Evolutionary conservation across 2,329 filamentous ascomycete species (phyloP), one percentile per base, ranked within the genome.

Genomic region (Metarhizium humberi): DNA sequence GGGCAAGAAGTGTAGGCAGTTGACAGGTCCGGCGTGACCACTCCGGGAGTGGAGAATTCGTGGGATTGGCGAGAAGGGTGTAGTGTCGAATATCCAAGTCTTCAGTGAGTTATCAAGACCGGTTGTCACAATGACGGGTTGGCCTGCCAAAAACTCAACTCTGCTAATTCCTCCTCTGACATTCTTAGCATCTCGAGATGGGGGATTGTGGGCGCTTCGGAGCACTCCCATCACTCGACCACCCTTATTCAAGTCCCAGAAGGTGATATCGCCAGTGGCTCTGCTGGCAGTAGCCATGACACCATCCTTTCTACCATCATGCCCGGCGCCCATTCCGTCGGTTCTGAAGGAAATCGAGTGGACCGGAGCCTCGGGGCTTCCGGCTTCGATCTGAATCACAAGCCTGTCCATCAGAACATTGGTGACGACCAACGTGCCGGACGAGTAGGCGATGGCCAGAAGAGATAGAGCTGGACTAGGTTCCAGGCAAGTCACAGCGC

Each of bases 51-150:
- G 94, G 34, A 99, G 75, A 30, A 90, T 87, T 18, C 92, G 83
- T 2, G 94, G 94, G 11, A 92, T 79, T 0, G 92, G 85, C 0
- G 89, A 94, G 68, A 96, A 96, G 0, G 92, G 92, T 0, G 86
- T 86, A 68, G 95, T 87, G 65, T 97, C 92, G 63, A 96, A 96
- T 58, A 97, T 94, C 92, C 92, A 96, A 5, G 91, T 92, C 68
- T 92, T 95, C 57, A 99, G 75, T 10, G 92, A 90, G 71, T 99
- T 99, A 69, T 99, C 94, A 50, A 88, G 78, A 4, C 94, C 95
- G 60, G 90, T 94, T 10, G 91, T 96, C 32, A 97, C 77, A 46
- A 99, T 81, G 3, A 97, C 87, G 5, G 90, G 88, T 68, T 99
- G 95, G 0, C 92, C 92, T 16, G 86, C 76, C 11, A 99, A 77